Percentiles rank a stretch among this genome's conserved stretches.
Evolutionary conservation across 768 basidiomycete species (phyloP).

Genomic region (Leccinum fibrillosum): DNA sequence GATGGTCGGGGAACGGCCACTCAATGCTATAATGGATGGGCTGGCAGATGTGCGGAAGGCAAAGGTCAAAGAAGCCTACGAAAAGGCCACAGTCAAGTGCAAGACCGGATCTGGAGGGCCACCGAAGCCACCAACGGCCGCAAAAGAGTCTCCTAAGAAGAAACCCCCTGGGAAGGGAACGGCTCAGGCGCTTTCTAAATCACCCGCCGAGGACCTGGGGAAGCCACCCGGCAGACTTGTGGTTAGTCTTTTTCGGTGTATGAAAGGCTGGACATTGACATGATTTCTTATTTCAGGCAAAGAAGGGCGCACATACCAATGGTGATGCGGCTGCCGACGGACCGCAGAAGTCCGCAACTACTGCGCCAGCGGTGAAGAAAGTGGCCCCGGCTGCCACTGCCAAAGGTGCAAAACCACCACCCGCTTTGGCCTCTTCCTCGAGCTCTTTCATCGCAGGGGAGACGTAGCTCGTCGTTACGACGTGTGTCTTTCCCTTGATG

Average conservation of each 20-base stretch:
- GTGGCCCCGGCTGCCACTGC: conserved; percentile 36
- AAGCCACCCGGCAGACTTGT: conserved; percentile 51
- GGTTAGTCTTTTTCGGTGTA: conserved; percentile 26
- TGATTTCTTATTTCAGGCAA: conserved; percentile 35
- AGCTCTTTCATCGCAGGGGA: conserved; percentile 88
- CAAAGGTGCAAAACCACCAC: conserved; percentile 46
- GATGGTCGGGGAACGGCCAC: conserved; percentile 90
- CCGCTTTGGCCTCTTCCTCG: conserved; percentile 69
- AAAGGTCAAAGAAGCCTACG: conserved; percentile 93
- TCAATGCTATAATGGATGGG: conserved; percentile 82
- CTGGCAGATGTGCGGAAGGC: conserved; percentile 83
- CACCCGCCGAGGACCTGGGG: conserved; percentile 21
- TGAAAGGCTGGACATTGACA: neutral
- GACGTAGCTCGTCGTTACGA: conserved; percentile 96
- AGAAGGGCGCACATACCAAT: conserved; percentile 46
- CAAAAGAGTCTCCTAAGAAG: conserved; percentile 38
- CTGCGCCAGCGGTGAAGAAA: conserved; percentile 42
- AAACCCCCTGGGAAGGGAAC: conserved; percentile 33
- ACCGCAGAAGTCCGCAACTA: conserved; percentile 19
- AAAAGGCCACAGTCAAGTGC: conserved; percentile 88
- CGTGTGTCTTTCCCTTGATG: conserved; percentile 79
- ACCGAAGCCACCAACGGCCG: conserved; percentile 34
- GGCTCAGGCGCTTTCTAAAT: conserved; percentile 8
- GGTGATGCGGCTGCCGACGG: conserved; percentile 21
- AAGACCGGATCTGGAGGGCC: conserved; percentile 61